phyloP scores from a whole-genome alignment of 495 filamentous ascomycete species.

The Geoglossum glabrum region DNA sequence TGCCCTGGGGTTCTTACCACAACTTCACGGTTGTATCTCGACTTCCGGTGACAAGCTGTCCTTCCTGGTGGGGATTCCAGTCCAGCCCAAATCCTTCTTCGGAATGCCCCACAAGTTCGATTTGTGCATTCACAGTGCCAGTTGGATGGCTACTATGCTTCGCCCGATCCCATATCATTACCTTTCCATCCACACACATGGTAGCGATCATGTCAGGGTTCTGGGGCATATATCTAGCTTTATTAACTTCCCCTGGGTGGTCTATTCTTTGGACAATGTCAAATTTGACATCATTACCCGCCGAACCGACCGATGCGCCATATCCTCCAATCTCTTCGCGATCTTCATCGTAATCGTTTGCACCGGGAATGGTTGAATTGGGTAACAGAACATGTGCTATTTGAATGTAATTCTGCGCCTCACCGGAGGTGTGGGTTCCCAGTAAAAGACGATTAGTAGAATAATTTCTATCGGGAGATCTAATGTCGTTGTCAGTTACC shows the following conservation, averaged over 20 bases:
- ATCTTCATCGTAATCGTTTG: slow-evolving; percentile 74
- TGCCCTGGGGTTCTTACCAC: slow-evolving; percentile 37
- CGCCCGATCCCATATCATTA: slow-evolving; percentile 86
- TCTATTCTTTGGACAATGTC: slow-evolving; percentile 87
- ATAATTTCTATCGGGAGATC: slow-evolving; percentile 63
- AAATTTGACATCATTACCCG: slow-evolving; percentile 58
- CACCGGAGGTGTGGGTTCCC: slow-evolving; percentile 83
- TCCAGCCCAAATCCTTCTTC: slow-evolving; percentile 85
- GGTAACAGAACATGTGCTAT: slow-evolving; percentile 86
- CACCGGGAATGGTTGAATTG: slow-evolving; percentile 49
- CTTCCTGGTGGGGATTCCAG: slow-evolving; percentile 74
- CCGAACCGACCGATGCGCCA: slow-evolving; percentile 28
- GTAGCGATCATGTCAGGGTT: slow-evolving; percentile 96
- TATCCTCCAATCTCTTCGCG: slow-evolving; percentile 87
- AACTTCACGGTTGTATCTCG: slow-evolving; percentile 79
- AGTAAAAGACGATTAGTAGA: slow-evolving; percentile 79
- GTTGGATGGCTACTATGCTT: slow-evolving; percentile 65
- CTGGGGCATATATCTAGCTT: slow-evolving; percentile 91
- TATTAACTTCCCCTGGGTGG: slow-evolving; percentile 94
- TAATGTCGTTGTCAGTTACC: slow-evolving; percentile 15
- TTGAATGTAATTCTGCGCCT: slow-evolving; percentile 80
- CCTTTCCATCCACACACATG: slow-evolving; percentile 67
- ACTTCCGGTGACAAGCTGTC: slow-evolving; percentile 71
- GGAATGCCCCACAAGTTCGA: slow-evolving; percentile 69
- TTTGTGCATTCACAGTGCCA: slow-evolving; percentile 54